Evolutionary conservation across 2,329 filamentous ascomycete species (phyloP), one percentile per base, ranked within the genome.

Genomic region (Dactylellina leptospora): DNA sequence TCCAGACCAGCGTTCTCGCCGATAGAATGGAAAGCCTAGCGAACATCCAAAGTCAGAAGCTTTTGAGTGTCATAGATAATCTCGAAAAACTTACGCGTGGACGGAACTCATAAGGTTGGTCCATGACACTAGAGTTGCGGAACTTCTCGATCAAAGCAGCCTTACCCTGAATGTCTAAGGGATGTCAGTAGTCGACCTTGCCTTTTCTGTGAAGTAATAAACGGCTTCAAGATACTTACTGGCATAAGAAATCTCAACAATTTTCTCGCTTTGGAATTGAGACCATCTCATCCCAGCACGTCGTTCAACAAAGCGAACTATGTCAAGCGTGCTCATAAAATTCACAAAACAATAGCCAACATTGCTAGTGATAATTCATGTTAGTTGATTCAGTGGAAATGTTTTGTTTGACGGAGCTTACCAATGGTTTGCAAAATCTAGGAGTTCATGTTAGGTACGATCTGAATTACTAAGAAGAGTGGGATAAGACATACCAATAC

Each of bases 321-420:
- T 64, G 18, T 59, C 68, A 9, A 1, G 3, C 1, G 30, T 28
- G 18, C 11, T 87, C 42, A 88, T 85, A 76, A 97, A 96, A 80
- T 97, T 97, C 81, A 97, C 91, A 80, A 97, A 97, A 0, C 92
- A 93, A 79, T 97, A 97, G 36, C 93, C 93, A 63, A 97, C 93
- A 78, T 92, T 96, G 74, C 75, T 78, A 9, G 18, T 58, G 71
- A 64, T 16, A 78, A 33, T 80, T 80, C 59, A 78, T 75, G 83
- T 75, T 73, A 25, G 4, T 42, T 0, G 50, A 23, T 20, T 22
- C 22, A 38, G 16, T 23, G 11, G 2, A 1, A 11, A 33, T 18
- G 50, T 25, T 16, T 20, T 20, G 22, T 11, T 36, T 51, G 1
- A n/a, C 11, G 5, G 3, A 2, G 8, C 61, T 55, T 62, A 69